Conservation (phyloP, 2,329 filamentous ascomycete species). For the Diaporthe ampelina region DNA sequence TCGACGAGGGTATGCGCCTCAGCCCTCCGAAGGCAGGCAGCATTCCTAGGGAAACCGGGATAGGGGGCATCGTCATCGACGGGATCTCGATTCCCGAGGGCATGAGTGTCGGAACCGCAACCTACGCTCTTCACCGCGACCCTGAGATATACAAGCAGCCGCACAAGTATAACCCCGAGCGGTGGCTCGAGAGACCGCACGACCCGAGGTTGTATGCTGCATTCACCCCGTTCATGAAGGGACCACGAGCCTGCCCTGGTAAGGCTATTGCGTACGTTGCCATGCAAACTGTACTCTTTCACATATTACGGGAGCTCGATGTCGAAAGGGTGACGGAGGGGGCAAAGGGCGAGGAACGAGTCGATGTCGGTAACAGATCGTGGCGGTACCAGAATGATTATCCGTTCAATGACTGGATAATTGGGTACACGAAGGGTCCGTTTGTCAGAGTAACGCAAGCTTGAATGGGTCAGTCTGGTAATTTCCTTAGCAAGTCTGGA, state of each 20-base stretch:
- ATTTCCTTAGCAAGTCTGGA: background rate
- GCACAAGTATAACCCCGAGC: background rate
- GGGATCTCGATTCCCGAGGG: background rate
- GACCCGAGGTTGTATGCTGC: constrained; percentile 19
- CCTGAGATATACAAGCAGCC: constrained; percentile 19
- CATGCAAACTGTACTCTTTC: background rate
- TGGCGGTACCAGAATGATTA: background rate
- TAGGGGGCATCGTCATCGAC: background rate
- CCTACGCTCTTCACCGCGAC: constrained; percentile 1
- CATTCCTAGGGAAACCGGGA: background rate
- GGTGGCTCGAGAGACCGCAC: constrained; percentile 1
- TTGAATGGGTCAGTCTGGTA: background rate
- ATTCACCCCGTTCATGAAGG: background rate
- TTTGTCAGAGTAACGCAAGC: background rate
- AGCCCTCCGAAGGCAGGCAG: constrained; percentile 11
- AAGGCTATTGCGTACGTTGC: constrained; percentile 16
- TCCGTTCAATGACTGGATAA: constrained; percentile 25
- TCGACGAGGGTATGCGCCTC: constrained; percentile 8
- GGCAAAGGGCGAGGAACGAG: fast-evolving
- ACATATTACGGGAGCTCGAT: constrained; percentile 2
- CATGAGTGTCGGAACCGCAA: background rate
- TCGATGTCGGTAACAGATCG: background rate
- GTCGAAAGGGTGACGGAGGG: background rate
- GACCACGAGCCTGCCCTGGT: constrained; percentile 6
- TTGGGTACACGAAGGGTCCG: constrained; percentile 19